phyloP scores from a whole-genome alignment of 352 stramenopile species.

The Stramenopiles sp. region DNA sequence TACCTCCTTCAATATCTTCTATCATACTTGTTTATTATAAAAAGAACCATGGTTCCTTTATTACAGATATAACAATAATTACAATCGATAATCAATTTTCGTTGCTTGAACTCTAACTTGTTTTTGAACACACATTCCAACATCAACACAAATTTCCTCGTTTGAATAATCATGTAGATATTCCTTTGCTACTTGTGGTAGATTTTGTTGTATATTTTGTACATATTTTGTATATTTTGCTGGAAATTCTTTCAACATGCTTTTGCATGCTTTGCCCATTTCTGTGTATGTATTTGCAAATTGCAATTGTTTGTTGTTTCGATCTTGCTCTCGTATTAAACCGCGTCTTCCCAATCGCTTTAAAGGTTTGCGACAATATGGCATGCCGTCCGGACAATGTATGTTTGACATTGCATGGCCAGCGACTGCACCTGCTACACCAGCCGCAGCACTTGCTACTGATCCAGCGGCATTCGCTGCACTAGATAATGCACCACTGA shows the following conservation, averaged over 20 bases:
- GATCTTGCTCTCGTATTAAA: not conserved
- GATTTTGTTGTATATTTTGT: not conserved
- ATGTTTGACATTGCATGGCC: not conserved
- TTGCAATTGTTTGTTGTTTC: not conserved
- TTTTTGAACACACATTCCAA: not conserved
- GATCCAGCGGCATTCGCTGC: not conserved
- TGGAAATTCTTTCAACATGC: not conserved
- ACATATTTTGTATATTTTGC: not conserved
- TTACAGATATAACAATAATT: too few relatives aligned
- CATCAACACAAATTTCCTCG: conserved; percentile 3
- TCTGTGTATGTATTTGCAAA: not conserved
- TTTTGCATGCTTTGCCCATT: not conserved
- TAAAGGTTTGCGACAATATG: conserved; percentile 5
- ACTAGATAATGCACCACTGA: not conserved
- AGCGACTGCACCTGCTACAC: not conserved
- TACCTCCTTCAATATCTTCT: too few relatives aligned
- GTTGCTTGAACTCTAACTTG: not conserved
- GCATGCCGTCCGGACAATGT: not conserved
- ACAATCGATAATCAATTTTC: not conserved
- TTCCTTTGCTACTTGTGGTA: not conserved
- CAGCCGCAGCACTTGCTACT: not conserved
- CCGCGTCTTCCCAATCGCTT: not conserved
- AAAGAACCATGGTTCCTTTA: too few relatives aligned
- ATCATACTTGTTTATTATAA: too few relatives aligned
- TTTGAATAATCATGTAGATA: conserved; percentile 8